Evolutionary conservation across 2,329 filamentous ascomycete genomes (phyloP), one percentile per base, ranked within the genome.

Genomic region (Pseudovirgaria hyperparasitica): DNA sequence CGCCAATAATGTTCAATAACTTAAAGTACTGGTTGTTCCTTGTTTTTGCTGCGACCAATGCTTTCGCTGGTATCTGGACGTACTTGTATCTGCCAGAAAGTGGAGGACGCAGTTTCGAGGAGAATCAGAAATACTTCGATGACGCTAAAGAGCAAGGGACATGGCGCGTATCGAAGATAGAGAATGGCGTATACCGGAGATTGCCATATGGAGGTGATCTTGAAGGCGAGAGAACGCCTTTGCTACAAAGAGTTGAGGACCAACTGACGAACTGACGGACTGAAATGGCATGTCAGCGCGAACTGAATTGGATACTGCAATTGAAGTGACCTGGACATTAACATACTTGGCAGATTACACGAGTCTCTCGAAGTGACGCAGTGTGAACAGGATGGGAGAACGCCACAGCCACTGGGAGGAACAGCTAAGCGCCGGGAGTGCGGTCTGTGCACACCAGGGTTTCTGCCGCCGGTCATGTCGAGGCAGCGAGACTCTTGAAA

Each of bases 1-100:
- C 69, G 1, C 68, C 68, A 0, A 62, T 72, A 37, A 55, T 67
- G 36, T 72, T 73, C 50, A 71, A 72, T 46, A 68, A 70, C 34
- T 48, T 72, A 17, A 57, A 60, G n/a, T 70, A 68, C 49, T 69
- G 60, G 50, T 55, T 73, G 15, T 72, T 72, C 46, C 43, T 70
- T 4, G 56, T 72, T 6, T 72, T 73, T 32, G 62, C 61, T 0
- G 58, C 37, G 3, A 70, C 65, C 0, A 74, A 73, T 35, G 48
- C 57, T 1, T 45, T 71, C 22, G 69, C 69, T 0, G 69, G 66
- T 1, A 38, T 59, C 15, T 68, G 62, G 63, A 72, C 68, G 1
- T 72, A 58, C 38, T 33, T 62, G 1, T 62, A 59, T 30, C 43
- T 52, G 6, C 70, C 69, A 0, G 70, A 73, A 43, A 69, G 58